Evolutionary conservation across 345 rosid species (phyloP), one percentile per base, ranked within the genome.

Genomic region (Luvunga scandens): DNA sequence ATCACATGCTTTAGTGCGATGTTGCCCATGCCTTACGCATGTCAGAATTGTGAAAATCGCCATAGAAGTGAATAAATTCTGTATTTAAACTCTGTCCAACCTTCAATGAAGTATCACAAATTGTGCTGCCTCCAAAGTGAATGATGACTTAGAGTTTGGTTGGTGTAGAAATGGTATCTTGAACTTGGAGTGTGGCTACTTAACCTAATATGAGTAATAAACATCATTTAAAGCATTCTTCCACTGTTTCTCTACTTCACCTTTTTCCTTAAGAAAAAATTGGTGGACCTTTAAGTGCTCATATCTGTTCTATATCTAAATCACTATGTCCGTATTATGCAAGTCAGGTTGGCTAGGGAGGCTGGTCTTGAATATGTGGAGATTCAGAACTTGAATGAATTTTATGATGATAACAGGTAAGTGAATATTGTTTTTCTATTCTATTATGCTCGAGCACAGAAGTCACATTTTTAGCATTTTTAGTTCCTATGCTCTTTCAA

Each of bases 361-460:
- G 97, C 98, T 85, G 98, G 98, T 81, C 90, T 96, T 73, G 99
- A 94, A 77, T 96, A 92, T 69, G 88, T 96, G 60, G 99, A 96
- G 86, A 94, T 96, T 86, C 99, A 96, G 80, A 96, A 87, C 77
- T 85, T 94, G 77, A 94, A 94, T 1, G 98, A 96, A 77, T 96
- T 94, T 80, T 92, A 92, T 25, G 99, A 96, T 76, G 99, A 96
- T 83, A 88, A 96, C 87, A 90, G 89, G 99, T 96, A 79, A 3
- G 36, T 53, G 66, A 76, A 70, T 27, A 30, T 48, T 39, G 50
- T 28, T 28, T 70, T n/a, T 25, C 13, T 74, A 36, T 19, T 57
- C 39, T 34, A 48, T 27, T 33, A 39, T 28, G 67, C 19, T 9
- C 50, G 14, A 39, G 56, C 36, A 12, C 24, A 2, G 27, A 18